A percentile compares a stretch with the other conserved stretches of the same genome.
phyloP scores from a whole-genome alignment of 139 green algal genomes.

The Chlorella sp. region DNA sequence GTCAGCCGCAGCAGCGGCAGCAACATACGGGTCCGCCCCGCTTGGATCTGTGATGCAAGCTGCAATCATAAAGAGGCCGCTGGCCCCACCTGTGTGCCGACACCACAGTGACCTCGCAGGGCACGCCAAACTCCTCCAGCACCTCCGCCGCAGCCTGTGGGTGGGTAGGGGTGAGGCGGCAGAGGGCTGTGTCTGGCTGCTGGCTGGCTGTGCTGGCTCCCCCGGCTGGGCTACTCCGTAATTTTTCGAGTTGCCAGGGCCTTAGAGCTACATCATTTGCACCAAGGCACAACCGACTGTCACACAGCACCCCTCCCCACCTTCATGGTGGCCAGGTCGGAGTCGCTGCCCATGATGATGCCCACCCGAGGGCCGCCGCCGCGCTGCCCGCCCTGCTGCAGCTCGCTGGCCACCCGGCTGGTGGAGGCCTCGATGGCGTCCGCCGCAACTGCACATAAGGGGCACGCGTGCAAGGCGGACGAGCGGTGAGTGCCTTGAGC shows the following conservation, averaged over 20 bases:
- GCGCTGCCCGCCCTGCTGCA: not conserved
- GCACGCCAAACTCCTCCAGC: conserved; percentile 81
- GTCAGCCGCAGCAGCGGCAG: no score
- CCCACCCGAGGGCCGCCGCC: conserved; percentile 66
- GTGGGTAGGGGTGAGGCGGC: not conserved
- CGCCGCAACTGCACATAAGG: conserved; percentile 11
- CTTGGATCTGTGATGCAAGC: no score
- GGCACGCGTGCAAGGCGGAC: not conserved
- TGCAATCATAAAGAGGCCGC: no score
- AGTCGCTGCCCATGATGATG: conserved; percentile 99
- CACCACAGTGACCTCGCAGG: conserved; percentile 88
- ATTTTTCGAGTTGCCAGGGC: no score
- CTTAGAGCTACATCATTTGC: not conserved
- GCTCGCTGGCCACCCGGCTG: conserved; percentile 9
- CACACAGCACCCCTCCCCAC: conserved; percentile 51
- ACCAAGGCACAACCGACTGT: not conserved
- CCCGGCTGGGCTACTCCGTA: no score
- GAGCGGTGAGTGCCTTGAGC: not conserved
- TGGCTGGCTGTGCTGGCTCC: no score
- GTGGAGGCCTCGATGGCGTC: conserved; percentile 15
- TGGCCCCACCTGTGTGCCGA: conserved; percentile 83
- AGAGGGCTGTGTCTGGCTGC: no score
- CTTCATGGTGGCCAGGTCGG: conserved; percentile 94
- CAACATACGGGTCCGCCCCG: no score
- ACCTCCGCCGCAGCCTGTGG: conserved; percentile 42